Conservation (phyloP, 2,329 filamentous ascomycete species). For the Trichoderma atroviride region DNA sequence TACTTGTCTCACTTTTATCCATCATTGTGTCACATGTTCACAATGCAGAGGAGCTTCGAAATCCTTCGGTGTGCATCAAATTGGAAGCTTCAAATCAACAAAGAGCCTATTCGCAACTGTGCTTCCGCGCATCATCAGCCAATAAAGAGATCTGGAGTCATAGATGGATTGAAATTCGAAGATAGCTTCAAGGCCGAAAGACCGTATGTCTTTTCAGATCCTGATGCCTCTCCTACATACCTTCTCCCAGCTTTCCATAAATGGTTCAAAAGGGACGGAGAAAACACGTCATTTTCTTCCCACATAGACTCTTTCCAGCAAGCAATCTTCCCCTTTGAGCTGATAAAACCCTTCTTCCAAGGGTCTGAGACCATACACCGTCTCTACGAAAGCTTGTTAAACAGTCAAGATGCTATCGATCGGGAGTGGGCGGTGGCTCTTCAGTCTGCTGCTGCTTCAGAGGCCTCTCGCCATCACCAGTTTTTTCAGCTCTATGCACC, state of each 20-base stretch:
- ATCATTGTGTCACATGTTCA: not conserved
- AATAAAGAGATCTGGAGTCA: not conserved
- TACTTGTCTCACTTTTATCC: not conserved
- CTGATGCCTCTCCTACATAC: constrained; percentile 40
- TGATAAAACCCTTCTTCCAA: constrained; percentile 35
- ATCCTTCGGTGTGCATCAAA: not conserved
- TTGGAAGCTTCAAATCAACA: not conserved
- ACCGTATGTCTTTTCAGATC: constrained; percentile 55
- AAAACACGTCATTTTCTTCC: constrained; percentile 29
- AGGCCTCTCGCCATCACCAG: constrained; percentile 31
- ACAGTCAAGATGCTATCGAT: constrained; percentile 35
- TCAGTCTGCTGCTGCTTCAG: constrained; percentile 34
- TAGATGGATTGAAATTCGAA: constrained; percentile 52
- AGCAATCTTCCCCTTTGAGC: constrained; percentile 45
- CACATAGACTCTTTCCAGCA: constrained; percentile 39
- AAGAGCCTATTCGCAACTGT: not conserved
- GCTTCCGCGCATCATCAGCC: constrained; percentile 7
- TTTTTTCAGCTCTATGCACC: constrained; percentile 64
- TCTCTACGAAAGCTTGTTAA: constrained; percentile 37
- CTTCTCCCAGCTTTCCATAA: constrained; percentile 55
- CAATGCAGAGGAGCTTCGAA: not conserved
- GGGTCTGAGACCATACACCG: constrained; percentile 29
- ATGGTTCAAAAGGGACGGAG: constrained; percentile 56
- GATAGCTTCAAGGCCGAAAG: constrained; percentile 54
- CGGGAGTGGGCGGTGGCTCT: constrained; percentile 39